Conservation (phyloP, 2,329 filamentous ascomycete genomes). For the Cordyceps javanica region DNA sequence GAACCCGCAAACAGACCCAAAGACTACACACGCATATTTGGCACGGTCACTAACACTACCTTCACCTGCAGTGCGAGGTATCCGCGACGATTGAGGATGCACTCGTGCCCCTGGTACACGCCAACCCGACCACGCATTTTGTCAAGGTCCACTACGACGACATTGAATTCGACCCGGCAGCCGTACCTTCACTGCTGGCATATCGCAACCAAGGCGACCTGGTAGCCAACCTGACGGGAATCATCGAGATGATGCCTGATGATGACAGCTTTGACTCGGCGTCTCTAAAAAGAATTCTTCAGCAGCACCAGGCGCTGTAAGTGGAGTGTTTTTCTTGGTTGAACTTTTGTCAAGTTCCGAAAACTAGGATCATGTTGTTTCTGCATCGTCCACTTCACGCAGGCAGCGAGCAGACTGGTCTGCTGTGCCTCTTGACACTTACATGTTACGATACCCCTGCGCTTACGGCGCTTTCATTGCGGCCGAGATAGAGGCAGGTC, state of each 20-base stretch:
- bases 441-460: slow-evolving; percentile 22
- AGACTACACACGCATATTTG: neutral
- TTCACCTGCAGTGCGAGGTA: slow-evolving; percentile 60
- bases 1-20: slow-evolving; percentile 20
- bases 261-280: slow-evolving; percentile 53
- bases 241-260: slow-evolving; percentile 78
- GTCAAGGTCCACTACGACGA: slow-evolving; percentile 87
- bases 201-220: slow-evolving; percentile 85
- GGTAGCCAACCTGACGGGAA: slow-evolving; percentile 81
- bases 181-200: slow-evolving; percentile 79
- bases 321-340: neutral
- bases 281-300: slow-evolving; percentile 46
- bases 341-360: neutral
- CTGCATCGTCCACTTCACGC: neutral
- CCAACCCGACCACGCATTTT: slow-evolving; percentile 70
- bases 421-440: slow-evolving; percentile 2
- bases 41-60: neutral
- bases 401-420: neutral
- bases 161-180: slow-evolving; percentile 87
- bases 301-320: slow-evolving; percentile 47
- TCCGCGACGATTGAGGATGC: slow-evolving; percentile 74
- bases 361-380: neutral
- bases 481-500: neutral
- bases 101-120: slow-evolving; percentile 65
- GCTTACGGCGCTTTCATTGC: neutral